A percentile compares a stretch with the other conserved stretches of the same genome.
Evolutionary conservation across 345 rosid genomes (phyloP).

Genomic region (Brassica nigra): DNA sequence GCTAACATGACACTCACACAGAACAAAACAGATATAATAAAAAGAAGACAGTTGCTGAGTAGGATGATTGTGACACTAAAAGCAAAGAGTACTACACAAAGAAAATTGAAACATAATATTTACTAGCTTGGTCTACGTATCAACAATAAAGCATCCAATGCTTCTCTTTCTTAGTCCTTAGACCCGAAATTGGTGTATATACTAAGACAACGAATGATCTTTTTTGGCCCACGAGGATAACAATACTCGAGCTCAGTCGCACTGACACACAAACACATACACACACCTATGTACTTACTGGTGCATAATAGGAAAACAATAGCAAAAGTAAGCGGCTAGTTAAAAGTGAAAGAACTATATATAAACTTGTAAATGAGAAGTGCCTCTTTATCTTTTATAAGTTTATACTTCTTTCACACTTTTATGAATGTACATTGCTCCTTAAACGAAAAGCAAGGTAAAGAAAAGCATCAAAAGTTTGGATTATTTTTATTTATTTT

Average conservation of each 20-base stretch:
- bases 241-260: not conserved
- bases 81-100: conserved; percentile 24
- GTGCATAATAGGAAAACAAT: not conserved
- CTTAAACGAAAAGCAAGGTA: not conserved
- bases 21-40: conserved; percentile 18
- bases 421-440: not conserved
- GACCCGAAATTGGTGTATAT: conserved; percentile 5
- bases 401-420: not conserved
- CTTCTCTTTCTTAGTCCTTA: conserved; percentile 12
- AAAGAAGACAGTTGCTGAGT: conserved; percentile 14
- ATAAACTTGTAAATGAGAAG: not conserved
- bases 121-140: not conserved
- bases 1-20: conserved; percentile 37
- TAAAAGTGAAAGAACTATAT: not conserved
- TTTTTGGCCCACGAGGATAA: not conserved
- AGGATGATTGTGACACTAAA: conserved; percentile 38
- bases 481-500: not conserved
- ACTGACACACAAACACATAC: not conserved
- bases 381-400: not conserved
- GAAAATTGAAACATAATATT: conserved; percentile 3
- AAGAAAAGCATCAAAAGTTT: not conserved
- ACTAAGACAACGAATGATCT: conserved; percentile 15
- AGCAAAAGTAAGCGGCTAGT: not conserved
- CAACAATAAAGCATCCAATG: conserved; percentile 32
- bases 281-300: not conserved